phyloP scores from a whole-genome alignment of 2,329 filamentous ascomycete species.

The Stagonosporopsis chrysanthemi region DNA sequence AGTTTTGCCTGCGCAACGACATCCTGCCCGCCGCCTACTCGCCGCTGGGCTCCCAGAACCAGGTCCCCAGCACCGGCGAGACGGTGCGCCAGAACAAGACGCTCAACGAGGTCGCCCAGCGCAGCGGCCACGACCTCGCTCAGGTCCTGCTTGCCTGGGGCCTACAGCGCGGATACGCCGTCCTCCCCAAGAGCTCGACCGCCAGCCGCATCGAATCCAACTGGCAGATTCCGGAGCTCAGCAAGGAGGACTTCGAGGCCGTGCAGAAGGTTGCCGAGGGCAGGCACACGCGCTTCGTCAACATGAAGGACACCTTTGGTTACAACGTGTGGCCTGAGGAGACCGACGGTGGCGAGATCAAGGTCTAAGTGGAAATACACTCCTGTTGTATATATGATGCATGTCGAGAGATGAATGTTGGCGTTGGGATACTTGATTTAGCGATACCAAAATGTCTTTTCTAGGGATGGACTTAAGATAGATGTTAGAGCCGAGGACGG shows the following conservation, averaged over 20 bases:
- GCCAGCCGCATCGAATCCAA: slow-evolving; percentile 63
- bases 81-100: slow-evolving; percentile 72
- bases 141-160: slow-evolving; percentile 87
- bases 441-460: slow-evolving; percentile 35
- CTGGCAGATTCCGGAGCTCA: slow-evolving; percentile 67
- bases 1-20: slow-evolving; percentile 65
- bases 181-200: slow-evolving; percentile 54
- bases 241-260: slow-evolving; percentile 62
- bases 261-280: slow-evolving; percentile 71
- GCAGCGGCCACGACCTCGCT: slow-evolving; percentile 76
- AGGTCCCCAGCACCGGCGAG: slow-evolving; percentile 73
- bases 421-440: slow-evolving; percentile 23
- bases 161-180: slow-evolving; percentile 71
- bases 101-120: slow-evolving; percentile 71
- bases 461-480: slow-evolving; percentile 16
- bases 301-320: slow-evolving; percentile 83
- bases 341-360: slow-evolving; percentile 39
- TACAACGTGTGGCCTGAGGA: slow-evolving; percentile 67
- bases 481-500: slow-evolving; percentile 11
- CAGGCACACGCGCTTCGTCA: slow-evolving; percentile 75
- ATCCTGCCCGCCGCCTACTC: slow-evolving; percentile 71
- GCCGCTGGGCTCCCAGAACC: slow-evolving; percentile 74
- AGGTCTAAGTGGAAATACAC: slow-evolving; percentile 31
- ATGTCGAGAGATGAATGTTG: slow-evolving; percentile 1
- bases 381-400: not conserved